Percentiles rank a stretch among this genome's conserved stretches.
These are phyloP conservation scores for Calocybe gambosa DNA, from an alignment of 1,284 basidiomycete genomes.

Conservation along the genomic window DNA sequence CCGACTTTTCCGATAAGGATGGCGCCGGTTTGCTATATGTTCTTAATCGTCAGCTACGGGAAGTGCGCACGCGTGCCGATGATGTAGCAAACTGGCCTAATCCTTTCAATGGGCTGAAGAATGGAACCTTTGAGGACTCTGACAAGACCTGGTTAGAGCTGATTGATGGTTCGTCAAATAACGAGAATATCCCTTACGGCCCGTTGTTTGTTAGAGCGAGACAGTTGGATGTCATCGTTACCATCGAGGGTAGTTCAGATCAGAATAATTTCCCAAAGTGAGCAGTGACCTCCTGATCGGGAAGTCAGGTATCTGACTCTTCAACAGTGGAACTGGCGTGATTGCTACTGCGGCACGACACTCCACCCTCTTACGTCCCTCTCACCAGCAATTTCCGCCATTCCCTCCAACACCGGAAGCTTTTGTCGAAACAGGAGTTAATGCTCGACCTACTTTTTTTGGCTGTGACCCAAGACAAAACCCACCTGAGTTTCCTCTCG, in stretches of 20 bases:
- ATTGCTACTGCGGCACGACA: constrained; percentile 37
- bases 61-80: constrained; percentile 45
- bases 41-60: constrained; percentile 39
- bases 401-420: constrained; percentile 47
- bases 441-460: constrained; percentile 70
- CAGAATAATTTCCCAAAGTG: constrained; percentile 67
- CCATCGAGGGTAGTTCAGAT: constrained; percentile 61
- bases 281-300: constrained; percentile 24
- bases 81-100: constrained; percentile 68
- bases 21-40: constrained; percentile 37
- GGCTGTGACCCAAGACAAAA: constrained; percentile 55
- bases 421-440: constrained; percentile 60
- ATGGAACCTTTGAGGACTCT: constrained; percentile 41
- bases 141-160: constrained; percentile 46
- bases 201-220: constrained; percentile 61
- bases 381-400: constrained; percentile 59
- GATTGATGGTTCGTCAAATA: constrained; percentile 55
- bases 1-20: constrained; percentile 32
- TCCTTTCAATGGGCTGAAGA: constrained; percentile 47
- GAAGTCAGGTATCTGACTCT: background rate
- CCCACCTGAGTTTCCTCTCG: constrained; percentile 48
- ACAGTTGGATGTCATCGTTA: constrained; percentile 63
- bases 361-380: constrained; percentile 37
- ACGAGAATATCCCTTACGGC: constrained; percentile 61
- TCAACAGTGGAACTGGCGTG: constrained; percentile 42